phyloP scores from a whole-genome alignment of 495 filamentous ascomycete genomes.

The Penicillium diatomitis region DNA sequence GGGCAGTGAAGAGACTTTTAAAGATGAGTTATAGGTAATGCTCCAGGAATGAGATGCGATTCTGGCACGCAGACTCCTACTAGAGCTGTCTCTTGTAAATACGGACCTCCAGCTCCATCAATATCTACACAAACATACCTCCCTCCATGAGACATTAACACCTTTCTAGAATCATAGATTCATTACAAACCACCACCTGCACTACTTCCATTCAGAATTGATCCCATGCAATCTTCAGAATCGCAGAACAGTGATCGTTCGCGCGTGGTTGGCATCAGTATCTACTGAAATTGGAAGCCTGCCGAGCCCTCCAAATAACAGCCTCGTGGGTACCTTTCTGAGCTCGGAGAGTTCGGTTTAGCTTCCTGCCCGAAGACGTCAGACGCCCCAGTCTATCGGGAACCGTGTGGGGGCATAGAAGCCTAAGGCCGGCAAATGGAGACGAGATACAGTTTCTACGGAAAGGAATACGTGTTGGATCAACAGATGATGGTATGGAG shows the following conservation, averaged over 20 bases:
- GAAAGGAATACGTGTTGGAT: not conserved
- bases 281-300: too few relatives aligned
- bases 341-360: constrained; percentile 15
- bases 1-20: constrained; percentile 45
- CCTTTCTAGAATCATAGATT: too few relatives aligned
- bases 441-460: not conserved
- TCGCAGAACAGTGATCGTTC: too few relatives aligned
- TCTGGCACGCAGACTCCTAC: constrained; percentile 5
- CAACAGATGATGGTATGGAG: not conserved
- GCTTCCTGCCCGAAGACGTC: constrained; percentile 23
- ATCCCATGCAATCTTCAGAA: too few relatives aligned
- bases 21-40: constrained; percentile 42
- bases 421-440: not conserved
- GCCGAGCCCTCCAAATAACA: too few relatives aligned
- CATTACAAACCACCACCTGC: too few relatives aligned
- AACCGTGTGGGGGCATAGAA: constrained; percentile 12
- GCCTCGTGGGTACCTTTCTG: not conserved
- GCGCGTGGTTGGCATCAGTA: too few relatives aligned
- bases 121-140: too few relatives aligned
- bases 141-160: too few relatives aligned
- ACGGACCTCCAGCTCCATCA: too few relatives aligned
- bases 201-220: too few relatives aligned
- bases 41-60: not conserved
- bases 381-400: constrained; percentile 16
- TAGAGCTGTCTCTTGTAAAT: too few relatives aligned